Percentiles rank a stretch among this genome's conserved stretches.
These are phyloP conservation scores for Bassia scoparia DNA, from an alignment of 148 eudicot genomes.

Conservation along the genomic window DNA sequence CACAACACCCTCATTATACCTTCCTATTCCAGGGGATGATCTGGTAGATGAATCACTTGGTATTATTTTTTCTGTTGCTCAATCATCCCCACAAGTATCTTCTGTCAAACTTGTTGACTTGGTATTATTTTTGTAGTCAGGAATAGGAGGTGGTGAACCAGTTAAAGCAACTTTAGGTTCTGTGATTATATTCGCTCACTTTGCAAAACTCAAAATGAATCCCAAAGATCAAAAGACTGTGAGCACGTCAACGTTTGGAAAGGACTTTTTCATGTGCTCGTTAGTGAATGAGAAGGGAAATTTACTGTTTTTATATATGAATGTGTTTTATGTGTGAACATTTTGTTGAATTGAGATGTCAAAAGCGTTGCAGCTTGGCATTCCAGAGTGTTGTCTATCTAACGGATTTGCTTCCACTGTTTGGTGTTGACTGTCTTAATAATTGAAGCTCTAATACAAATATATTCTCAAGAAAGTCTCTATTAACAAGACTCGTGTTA, in stretches of 20 bases:
- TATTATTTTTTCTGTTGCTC: neutral
- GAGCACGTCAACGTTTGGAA: conserved; percentile 64
- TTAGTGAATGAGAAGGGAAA: conserved; percentile 77
- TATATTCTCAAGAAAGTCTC: neutral
- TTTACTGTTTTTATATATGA: neutral
- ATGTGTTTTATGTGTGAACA: neutral
- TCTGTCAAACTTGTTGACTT: conserved; percentile 5
- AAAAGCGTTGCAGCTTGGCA: neutral
- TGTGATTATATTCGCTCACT: conserved; percentile 78
- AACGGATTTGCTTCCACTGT: too few relatives aligned
- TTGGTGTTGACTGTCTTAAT: neutral
- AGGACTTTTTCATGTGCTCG: conserved; percentile 80
- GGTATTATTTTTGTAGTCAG: conserved; percentile 54
- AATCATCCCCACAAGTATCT: neutral
- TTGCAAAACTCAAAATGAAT: conserved; percentile 63
- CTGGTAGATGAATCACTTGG: neutral
- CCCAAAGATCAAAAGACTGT: conserved; percentile 73
- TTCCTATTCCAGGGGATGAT: too few relatives aligned
- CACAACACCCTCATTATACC: too few relatives aligned
- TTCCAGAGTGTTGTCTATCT: neutral
- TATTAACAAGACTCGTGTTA: neutral
- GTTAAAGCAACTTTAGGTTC: conserved; percentile 87
- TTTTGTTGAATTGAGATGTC: neutral
- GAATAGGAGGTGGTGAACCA: conserved; percentile 66
- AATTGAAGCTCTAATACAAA: neutral